Base-by-base conservation (phyloP, 768 basidiomycete species). In the Rhodotorula toruloides region DNA sequence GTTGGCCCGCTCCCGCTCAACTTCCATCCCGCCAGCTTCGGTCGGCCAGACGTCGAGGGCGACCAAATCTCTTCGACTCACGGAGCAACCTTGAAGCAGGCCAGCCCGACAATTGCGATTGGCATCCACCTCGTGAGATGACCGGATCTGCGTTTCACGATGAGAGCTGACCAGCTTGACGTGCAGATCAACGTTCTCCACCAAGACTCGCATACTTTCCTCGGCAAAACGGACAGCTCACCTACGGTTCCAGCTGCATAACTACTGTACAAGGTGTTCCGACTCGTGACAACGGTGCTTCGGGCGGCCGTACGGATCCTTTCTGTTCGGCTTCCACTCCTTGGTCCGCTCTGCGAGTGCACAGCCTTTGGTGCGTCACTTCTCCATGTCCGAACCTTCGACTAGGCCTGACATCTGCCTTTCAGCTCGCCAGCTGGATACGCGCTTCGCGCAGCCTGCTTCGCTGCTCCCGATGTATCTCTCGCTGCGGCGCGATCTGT, bases 1-100 rank as follows among this genome's bases (percentile, higher is more conserved):
- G 75, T 87, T 29, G 79, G 81, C 54, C 75, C 77, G 8, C 74
- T 80, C 16, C 65, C 73, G 19, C 75, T 77, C 44, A 68, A 77
- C 72, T 39, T 76, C 31, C 10, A 36, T 14, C 32, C 19, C 19
- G 3, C 19, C 7, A 21, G 31, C 17, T 2, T 11, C 32, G 12
- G 13, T 21, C 8, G 5, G 8, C 14, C 3, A 17, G 10, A 11
- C 48, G 11, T 29, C 31, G 16, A 8, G 7, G 13, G 31, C 31
- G 48, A 32, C 7, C 13, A 17, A 21, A 3, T n/a, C n/a, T n/a
- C n/a, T n/a, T n/a, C n/a, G n/a, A n/a, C n/a, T n/a, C n/a, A n/a
- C n/a, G n/a, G n/a, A n/a, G n/a, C n/a, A n/a, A n/a, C n/a, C n/a
- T n/a, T n/a, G n/a, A n/a, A n/a, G n/a, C n/a, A n/a, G n/a, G n/a